phyloP scores from a whole-genome alignment of 371 early-diverging fungal species.

The Zancudomyces culisetae region DNA sequence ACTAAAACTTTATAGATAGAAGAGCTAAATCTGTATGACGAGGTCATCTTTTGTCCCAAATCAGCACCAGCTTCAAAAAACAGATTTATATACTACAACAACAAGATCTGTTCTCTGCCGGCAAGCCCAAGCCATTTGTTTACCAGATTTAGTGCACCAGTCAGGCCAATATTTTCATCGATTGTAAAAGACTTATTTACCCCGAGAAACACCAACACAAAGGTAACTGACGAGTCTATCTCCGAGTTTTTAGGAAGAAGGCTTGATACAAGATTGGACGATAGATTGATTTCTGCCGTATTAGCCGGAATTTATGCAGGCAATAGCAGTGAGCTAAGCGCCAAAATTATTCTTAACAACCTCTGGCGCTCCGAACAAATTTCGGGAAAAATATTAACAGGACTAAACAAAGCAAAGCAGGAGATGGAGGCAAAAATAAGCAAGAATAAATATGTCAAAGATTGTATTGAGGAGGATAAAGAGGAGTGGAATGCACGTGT shows the following conservation, averaged over 20 bases:
- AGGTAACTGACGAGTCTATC: constrained; percentile 43
- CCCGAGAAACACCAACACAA: constrained; percentile 3
- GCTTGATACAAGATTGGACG: constrained; percentile 44
- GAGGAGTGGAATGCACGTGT: constrained; percentile 21
- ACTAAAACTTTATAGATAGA: too few species aligned
- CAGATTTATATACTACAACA: constrained; percentile 57
- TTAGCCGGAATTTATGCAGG: constrained; percentile 90
- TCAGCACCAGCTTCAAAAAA: constrained; percentile 54
- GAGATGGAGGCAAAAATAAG: neutral
- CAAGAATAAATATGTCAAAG: neutral
- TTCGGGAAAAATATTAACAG: constrained; percentile 7
- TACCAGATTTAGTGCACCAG: constrained; percentile 25
- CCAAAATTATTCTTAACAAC: constrained; percentile 45
- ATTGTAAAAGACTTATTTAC: constrained; percentile 24
- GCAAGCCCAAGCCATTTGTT: constrained; percentile 28
- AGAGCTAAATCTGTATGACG: constrained; percentile 31
- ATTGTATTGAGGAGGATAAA: constrained; percentile 18
- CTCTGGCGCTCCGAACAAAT: constrained; percentile 16
- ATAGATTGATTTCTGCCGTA: constrained; percentile 61
- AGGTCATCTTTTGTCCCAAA: constrained; percentile 38
- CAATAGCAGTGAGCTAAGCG: constrained; percentile 50
- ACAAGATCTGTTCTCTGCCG: constrained; percentile 39
- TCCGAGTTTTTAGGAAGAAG: constrained; percentile 52
- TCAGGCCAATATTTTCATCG: constrained; percentile 28
- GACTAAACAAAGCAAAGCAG: constrained; percentile 1